A percentile compares a stretch with the other conserved stretches of the same genome.
phyloP scores from a whole-genome alignment of 2,329 filamentous ascomycete genomes.

The Pseudocercospora vitis region DNA sequence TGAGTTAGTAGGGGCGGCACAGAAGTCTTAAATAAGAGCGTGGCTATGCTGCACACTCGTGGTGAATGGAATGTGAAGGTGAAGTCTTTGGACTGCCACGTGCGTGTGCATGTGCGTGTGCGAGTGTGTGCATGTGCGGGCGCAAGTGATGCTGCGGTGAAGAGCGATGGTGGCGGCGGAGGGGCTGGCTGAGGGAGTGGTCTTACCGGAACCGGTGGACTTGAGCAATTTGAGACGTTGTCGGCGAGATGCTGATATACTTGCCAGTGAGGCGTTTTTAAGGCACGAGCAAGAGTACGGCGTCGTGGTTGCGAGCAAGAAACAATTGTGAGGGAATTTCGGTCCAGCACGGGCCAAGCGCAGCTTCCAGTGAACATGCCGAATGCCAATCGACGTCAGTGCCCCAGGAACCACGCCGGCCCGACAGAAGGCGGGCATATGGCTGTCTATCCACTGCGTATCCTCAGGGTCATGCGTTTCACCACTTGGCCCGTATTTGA shows the following conservation, averaged over 20 bases:
- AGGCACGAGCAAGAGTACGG: not conserved
- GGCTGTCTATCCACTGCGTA: not conserved
- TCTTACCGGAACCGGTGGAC: slow-evolving; percentile 7
- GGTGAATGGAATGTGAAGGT: not conserved
- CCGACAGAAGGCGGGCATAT: not conserved
- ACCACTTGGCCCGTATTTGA: not conserved
- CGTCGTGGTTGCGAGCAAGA: not conserved
- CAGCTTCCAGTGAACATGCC: not conserved
- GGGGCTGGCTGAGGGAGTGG: slow-evolving; percentile 7
- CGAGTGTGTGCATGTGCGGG: too few relatives aligned
- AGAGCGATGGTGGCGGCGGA: slow-evolving; percentile 4
- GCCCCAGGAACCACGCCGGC: not conserved
- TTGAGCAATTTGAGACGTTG: not conserved
- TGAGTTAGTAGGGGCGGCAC: slow-evolving; percentile 5
- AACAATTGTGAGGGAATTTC: not conserved
- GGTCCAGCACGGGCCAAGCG: not conserved
- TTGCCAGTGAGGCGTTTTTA: not conserved
- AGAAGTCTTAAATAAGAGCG: not conserved
- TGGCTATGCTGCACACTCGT: not conserved
- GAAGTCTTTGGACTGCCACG: not conserved
- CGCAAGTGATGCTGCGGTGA: slow-evolving; percentile 2
- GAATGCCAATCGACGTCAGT: not conserved
- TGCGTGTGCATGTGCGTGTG: not conserved
- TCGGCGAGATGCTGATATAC: slow-evolving; percentile 1
- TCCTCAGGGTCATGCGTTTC: not conserved